These are phyloP conservation scores for Phytophthora ohioensis DNA, from an alignment of 352 stramenopile genomes.

Conservation along the genomic window DNA sequence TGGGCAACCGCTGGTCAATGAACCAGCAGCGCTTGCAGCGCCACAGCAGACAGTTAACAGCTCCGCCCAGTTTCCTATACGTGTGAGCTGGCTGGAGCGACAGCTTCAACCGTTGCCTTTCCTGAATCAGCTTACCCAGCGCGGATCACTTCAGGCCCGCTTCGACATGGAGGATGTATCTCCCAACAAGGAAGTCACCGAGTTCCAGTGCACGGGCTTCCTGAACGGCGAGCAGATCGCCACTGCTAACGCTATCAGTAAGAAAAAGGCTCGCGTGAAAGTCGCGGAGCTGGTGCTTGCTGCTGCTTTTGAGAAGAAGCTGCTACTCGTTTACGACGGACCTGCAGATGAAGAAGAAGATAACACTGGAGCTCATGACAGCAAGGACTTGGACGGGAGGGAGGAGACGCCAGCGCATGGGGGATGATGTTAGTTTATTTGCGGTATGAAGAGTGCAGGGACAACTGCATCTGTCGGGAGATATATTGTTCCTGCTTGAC, in stretches of 20 bases:
- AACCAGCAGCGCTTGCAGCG: not conserved
- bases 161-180: constrained; percentile 66
- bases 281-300: constrained; percentile 78
- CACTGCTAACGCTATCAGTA: constrained; percentile 56
- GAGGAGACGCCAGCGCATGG: constrained; percentile 21
- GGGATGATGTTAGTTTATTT: constrained; percentile 38
- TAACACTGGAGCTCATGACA: not conserved
- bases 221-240: constrained; percentile 57
- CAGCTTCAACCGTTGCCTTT: constrained; percentile 53
- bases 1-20: constrained; percentile 11
- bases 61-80: constrained; percentile 24
- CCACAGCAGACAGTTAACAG: not conserved
- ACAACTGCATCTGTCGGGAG: constrained; percentile 15
- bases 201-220: constrained; percentile 63
- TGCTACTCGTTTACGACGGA: constrained; percentile 50
- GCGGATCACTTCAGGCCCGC: constrained; percentile 48
- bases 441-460: constrained; percentile 19
- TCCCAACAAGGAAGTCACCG: constrained; percentile 42
- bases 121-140: constrained; percentile 63
- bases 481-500: constrained; percentile 6
- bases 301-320: constrained; percentile 70
- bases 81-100: constrained; percentile 56
- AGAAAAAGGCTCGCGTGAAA: constrained; percentile 85
- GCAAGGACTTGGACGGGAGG: constrained; percentile 35
- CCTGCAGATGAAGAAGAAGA: constrained; percentile 43